Evolutionary conservation across 441 rosid genomes (phyloP), one percentile per base, ranked within the genome.

Genomic region (Omphalea diandra): DNA sequence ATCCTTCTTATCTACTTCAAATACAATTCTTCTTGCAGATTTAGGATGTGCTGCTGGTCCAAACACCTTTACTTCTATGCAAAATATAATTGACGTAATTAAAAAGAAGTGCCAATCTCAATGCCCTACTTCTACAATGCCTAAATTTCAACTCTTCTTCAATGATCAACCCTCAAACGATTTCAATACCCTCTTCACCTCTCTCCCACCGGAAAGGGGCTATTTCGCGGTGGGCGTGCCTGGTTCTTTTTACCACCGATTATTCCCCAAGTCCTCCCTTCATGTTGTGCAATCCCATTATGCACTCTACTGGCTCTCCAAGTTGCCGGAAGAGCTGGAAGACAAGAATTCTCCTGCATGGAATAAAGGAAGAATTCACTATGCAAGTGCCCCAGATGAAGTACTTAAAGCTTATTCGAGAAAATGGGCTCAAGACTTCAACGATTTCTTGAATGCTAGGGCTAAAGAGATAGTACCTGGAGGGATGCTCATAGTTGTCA

Each of bases 31-130:
- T 12, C 24, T 83, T 2, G 87, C 77, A 15, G 83, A 83, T 68
- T 66, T 83, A 32, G 87, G 83, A 5, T 83, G 87, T 56, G 74
- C 84, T 0, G 76, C 71, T 0, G 84, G 87, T 15, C 84, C 84
- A n/a, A 83, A 83, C 56, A 73, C 84, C 29, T 63, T 83, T 56
- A 24, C 18, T 7, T 70, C 67, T 3, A 74, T 79, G 73, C 73
- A 83, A 14, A 62, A 68, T 40, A 55, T 79, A 18, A 17, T 79
- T 31, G 67, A 75, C 18, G 70, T 59, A 2, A 52, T 81, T 11
- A 59, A 57, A 46, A 17, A 12, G 31, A 81, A 77, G 68, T 73
- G 33, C 53, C 58, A 38, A 46, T 49, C 70, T 29, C 73, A 72
- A 18, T 17, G 57, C 59, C 76, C 33, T 26, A 22, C 47, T 22